Evolutionary conservation across 345 rosid genomes (phyloP).

Genomic region (Gossypium anomalum): DNA sequence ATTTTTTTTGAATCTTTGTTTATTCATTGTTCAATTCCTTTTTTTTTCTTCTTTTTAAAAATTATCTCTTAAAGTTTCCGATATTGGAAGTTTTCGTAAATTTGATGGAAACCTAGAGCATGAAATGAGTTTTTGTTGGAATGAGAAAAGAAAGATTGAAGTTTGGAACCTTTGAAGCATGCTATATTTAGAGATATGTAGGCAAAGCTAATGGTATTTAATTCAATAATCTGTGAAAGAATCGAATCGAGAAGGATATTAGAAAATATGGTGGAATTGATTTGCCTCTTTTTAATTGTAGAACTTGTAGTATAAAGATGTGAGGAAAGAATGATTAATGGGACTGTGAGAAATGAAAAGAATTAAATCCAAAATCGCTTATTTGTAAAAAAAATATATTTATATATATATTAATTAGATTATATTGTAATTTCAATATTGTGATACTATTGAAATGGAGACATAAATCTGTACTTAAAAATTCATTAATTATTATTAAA

Average conservation of each 20-base stretch:
- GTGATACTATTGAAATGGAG: background rate
- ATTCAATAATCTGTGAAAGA: background rate
- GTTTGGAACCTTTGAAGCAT: background rate
- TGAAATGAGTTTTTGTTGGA: background rate
- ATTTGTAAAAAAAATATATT: background rate
- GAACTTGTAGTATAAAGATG: background rate
- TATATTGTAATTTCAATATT: background rate
- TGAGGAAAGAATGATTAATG: background rate
- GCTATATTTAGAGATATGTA: background rate
- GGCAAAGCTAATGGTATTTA: background rate
- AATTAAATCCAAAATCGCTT: background rate
- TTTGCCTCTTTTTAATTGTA: background rate
- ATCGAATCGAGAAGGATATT: background rate
- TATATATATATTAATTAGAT: background rate
- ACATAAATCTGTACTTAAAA: background rate
- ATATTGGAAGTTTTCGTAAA: background rate
- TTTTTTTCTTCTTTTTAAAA: background rate
- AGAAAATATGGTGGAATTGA: background rate
- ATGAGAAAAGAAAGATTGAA: background rate
- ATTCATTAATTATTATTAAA: background rate
- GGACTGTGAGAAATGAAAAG: background rate
- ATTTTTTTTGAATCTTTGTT: background rate
- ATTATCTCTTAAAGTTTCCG: background rate
- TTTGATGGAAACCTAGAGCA: background rate
- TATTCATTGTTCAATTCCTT: background rate